These are phyloP conservation scores for Pseudogymnoascus sp. DNA, from an alignment of 2,329 filamentous ascomycete genomes.

Conservation along the genomic window DNA sequence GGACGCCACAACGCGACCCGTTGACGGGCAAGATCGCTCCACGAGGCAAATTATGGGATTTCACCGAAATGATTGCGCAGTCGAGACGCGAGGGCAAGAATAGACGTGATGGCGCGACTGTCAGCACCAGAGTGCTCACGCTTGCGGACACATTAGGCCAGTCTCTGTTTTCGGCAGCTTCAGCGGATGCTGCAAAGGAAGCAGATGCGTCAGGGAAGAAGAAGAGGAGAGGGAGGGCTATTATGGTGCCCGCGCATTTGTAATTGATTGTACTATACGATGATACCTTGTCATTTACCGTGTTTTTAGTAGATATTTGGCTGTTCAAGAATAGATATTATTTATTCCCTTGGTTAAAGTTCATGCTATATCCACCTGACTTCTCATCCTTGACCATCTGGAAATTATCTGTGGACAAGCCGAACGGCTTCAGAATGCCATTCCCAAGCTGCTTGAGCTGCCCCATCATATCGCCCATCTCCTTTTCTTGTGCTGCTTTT, in stretches of 20 bases:
- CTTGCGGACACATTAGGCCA: slow-evolving; percentile 69
- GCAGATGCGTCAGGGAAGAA: slow-evolving; percentile 44
- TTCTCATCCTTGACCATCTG: slow-evolving; percentile 87
- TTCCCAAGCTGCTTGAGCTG: slow-evolving; percentile 91
- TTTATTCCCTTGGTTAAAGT: slow-evolving; percentile 50
- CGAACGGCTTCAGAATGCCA: slow-evolving; percentile 86
- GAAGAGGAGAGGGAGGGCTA: slow-evolving; percentile 42
- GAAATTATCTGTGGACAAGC: slow-evolving; percentile 88
- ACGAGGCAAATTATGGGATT: slow-evolving; percentile 78
- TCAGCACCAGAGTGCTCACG: slow-evolving; percentile 70
- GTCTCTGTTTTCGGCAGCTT: slow-evolving; percentile 57
- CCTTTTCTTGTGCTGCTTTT: slow-evolving; percentile 73
- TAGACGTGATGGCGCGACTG: slow-evolving; percentile 82
- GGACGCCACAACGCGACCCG: slow-evolving; percentile 62
- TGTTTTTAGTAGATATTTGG: background rate
- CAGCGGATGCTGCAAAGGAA: slow-evolving; percentile 33
- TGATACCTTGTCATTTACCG: background rate
- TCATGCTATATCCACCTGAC: slow-evolving; percentile 89
- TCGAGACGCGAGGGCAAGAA: slow-evolving; percentile 91
- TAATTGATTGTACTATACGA: slow-evolving; percentile 25
- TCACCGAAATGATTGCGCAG: slow-evolving; percentile 79
- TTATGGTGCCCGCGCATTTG: slow-evolving; percentile 42
- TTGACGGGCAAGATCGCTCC: slow-evolving; percentile 55
- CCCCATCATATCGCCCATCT: slow-evolving; percentile 96
- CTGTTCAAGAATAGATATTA: background rate